Evolutionary conservation across 495 filamentous ascomycete genomes (phyloP), one percentile per base, ranked within the genome.

Genomic region (Podospora sp.): DNA sequence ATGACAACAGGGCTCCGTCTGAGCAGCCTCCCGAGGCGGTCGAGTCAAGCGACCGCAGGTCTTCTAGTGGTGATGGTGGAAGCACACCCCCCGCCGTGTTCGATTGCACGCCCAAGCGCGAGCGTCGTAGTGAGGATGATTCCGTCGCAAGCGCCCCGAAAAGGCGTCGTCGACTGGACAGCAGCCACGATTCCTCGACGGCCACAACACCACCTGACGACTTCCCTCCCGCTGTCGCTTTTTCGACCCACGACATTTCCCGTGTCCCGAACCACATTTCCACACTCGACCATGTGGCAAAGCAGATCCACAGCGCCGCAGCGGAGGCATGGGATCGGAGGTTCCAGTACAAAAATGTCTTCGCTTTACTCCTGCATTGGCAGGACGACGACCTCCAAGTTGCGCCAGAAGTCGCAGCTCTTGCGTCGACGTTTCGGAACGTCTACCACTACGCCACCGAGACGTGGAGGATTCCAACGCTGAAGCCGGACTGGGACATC

Each of bases 341-440:
- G 0, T 57, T 60, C 29, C 55, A 33, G 1, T 66, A 66, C 12
- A 57, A 58, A 18, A 26, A 59, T 7, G 63, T 66, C 0, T 26
- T 1, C 33, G 63, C 49, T 1, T 35, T 66, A 35, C 52, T 60
- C 14, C 25, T 66, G 22, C 2, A 40, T 5, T 66, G 63, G 63
- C 53, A 60, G 29, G 63, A 66, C 14, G 63, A 66, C 55, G 63
- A 60, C 6, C 27, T 40, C 55, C 33, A 60, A 24, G 27, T 66
- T 20, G 22, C 16, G 12, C 22, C 20, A 12, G 66, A 66, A 24
- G 16, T 68, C 1, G 11, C 55, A 1, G 1, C 11, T 18, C 50
- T 71, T 20, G 35, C 52, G 49, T 33, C 36, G 26, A 63, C 65
- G 4, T 69, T 71, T 20, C 18, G 18, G 21, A 26, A 52, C 14